Evolutionary conservation across 768 basidiomycete species (phyloP), one percentile per base, ranked within the genome.

Genomic region (Podaxis carcinomalis): DNA sequence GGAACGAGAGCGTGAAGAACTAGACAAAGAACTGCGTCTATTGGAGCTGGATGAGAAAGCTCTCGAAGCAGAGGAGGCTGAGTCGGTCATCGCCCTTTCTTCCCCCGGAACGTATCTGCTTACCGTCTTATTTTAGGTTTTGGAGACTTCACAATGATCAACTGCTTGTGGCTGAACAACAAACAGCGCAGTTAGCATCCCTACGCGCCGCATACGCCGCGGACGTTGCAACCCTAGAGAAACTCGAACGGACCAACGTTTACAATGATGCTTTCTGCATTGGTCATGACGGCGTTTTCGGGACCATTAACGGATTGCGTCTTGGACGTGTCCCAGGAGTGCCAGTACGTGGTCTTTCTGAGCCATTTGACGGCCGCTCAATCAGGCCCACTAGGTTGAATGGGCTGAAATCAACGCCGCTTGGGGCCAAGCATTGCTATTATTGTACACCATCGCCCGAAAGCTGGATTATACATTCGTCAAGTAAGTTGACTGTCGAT

Each of bases 331-430:
- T 95, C 9, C 86, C 91, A 47, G 86, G 87, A 28, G 87, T 90
- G 50, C 87, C 86, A n/a, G 92, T 92, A 70, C 44, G 86, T 77
- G 25, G 52, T 16, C 54, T 49, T 49, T 49, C 37, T 50, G 6
- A 14, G 27, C n/a, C 40, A 60, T 62, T 40, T 28, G 35, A 32
- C 25, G 52, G 36, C 55, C 47, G 32, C 61, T 69, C 57, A 61
- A 61, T 53, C 66, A 58, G 65, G 64, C 32, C 13, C 39, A 62
- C 7, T 63, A 93, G 87, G 95, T 98, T 32, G 97, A 98, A 70
- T 99, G 95, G 95, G 85, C 93, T 2, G 97, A 99, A 74, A 95
- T 98, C 72, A 98, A 98, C 69, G 97, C 97, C 10, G 97, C 97
- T 16, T 97, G 96, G 95, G 97, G 97, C 1, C 90, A 97, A 70